These are phyloP conservation scores for Penicillium tannophilum DNA, from an alignment of 495 filamentous ascomycete species.

Conservation along the genomic window DNA sequence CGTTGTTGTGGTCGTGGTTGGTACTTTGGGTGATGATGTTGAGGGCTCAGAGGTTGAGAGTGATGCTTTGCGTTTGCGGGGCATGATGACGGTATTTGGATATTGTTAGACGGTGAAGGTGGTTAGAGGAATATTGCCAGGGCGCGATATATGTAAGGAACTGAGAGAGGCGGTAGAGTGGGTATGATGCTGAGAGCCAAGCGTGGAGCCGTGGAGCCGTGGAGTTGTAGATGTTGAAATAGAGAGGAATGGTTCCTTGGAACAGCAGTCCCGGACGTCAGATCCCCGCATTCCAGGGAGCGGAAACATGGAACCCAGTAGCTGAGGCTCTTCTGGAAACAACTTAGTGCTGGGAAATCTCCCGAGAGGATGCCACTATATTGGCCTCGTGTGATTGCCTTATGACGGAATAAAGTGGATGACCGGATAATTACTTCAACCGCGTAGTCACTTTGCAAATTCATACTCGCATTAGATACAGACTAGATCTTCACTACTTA, in stretches of 20 bases:
- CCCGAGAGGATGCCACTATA: too few species aligned
- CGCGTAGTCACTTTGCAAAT: slow-evolving; percentile 19
- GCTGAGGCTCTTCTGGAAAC: neutral
- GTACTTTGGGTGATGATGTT: neutral
- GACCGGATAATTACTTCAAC: neutral
- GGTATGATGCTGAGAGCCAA: neutral
- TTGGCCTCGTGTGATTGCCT: too few species aligned
- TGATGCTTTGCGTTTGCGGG: slow-evolving; percentile 1
- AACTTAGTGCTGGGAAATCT: too few species aligned
- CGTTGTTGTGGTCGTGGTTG: neutral
- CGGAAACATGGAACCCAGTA: neutral
- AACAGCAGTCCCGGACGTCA: neutral
- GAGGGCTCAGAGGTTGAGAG: neutral
- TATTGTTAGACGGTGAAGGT: neutral
- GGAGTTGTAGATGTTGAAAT: neutral
- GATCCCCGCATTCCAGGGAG: neutral
- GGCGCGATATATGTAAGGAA: neutral
- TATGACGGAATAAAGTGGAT: neutral
- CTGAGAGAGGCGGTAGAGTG: neutral
- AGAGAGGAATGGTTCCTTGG: slow-evolving; percentile 3
- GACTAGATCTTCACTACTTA: slow-evolving; percentile 22
- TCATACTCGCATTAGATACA: slow-evolving; percentile 43
- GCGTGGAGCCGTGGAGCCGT: neutral
- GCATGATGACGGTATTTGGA: neutral
- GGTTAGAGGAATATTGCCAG: neutral